Percentiles rank a stretch among this genome's conserved stretches.
Evolutionary conservation across 352 stramenopile genomes (phyloP).

Genomic region (Phytopythium cucurbitacearum): DNA sequence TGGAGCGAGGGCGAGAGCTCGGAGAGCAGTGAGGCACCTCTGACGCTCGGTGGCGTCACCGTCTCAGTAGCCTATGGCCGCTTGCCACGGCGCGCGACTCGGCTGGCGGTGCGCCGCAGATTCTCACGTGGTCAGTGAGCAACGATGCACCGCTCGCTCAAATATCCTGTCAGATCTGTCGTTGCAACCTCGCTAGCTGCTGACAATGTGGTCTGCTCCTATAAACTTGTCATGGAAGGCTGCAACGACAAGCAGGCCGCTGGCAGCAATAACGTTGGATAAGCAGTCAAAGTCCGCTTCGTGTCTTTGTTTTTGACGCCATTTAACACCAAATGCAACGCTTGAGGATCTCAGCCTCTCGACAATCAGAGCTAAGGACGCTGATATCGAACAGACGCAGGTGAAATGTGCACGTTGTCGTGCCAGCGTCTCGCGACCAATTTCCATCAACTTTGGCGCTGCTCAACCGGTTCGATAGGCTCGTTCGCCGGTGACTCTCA

Average conservation of each 20-base stretch:
- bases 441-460: neutral
- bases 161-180: no score
- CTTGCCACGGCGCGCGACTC: no score
- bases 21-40: neutral
- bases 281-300: neutral
- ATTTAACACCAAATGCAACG: constrained; percentile 2
- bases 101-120: no score
- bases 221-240: no score
- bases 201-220: no score
- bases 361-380: neutral
- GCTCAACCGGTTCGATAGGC: constrained; percentile 1
- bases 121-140: no score
- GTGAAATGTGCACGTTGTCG: neutral
- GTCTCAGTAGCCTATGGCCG: neutral
- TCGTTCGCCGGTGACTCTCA: constrained; percentile 3
- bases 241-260: no score
- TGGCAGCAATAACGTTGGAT: no score
- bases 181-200: no score
- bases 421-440: no score
- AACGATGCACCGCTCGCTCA: no score
- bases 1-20: neutral
- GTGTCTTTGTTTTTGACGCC: constrained; percentile 6
- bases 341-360: neutral
- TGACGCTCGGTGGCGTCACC: constrained; percentile 2
- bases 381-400: neutral